Conservation (phyloP, 495 filamentous ascomycete genomes). For the Trichoderma asperelloides region DNA sequence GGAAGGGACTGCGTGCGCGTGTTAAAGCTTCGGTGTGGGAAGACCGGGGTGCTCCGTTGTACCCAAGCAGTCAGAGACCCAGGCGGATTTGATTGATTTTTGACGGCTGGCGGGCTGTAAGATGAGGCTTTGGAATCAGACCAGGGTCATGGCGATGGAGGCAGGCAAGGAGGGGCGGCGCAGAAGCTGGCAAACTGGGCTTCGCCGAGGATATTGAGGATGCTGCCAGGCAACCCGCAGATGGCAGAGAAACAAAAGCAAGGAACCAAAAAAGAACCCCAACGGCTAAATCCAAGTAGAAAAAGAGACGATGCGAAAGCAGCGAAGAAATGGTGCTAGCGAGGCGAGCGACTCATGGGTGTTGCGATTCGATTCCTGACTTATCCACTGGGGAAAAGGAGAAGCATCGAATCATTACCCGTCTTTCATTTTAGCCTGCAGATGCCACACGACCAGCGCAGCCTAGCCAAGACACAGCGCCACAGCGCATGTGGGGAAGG, state of each 20-base stretch:
- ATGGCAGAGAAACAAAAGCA: neutral
- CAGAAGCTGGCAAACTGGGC: neutral
- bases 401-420: slow-evolving; percentile 7
- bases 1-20: neutral
- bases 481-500: slow-evolving; percentile 2
- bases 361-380: slow-evolving; percentile 1
- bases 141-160: slow-evolving; percentile 6
- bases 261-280: neutral
- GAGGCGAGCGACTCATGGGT: slow-evolving; percentile 5
- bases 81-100: neutral
- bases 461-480: neutral
- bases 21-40: neutral
- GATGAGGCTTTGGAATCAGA: slow-evolving; percentile 5
- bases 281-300: neutral
- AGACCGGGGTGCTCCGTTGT: neutral
- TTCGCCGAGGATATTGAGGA: neutral
- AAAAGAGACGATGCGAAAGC: neutral
- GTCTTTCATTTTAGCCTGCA: neutral
- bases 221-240: neutral
- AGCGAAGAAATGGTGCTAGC: neutral
- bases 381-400: slow-evolving; percentile 5
- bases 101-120: neutral
- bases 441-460: slow-evolving; percentile 5
- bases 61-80: neutral
- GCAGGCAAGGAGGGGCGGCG: neutral